Conservation (phyloP, 1,284 basidiomycete species). For the Pterula multifida region DNA sequence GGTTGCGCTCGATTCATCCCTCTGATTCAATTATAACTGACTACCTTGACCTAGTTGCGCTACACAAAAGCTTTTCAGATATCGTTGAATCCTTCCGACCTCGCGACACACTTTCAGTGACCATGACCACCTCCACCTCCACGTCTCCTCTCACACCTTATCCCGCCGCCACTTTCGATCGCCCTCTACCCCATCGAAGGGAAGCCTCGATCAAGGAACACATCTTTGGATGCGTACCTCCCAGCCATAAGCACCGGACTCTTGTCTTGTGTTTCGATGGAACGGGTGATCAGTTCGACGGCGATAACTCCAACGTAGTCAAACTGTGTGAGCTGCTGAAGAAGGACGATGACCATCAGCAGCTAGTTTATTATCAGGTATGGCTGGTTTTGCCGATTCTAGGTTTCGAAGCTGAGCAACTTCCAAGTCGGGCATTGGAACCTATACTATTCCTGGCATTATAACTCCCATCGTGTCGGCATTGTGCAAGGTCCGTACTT, state of each 20-base stretch:
- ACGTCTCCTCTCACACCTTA: no score
- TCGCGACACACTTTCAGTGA: no score
- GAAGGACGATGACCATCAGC: slow-evolving; percentile 29
- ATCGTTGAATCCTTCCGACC: no score
- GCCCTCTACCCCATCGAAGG: neutral
- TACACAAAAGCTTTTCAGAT: no score
- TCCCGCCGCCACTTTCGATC: neutral
- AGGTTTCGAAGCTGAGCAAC: neutral
- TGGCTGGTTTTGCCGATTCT: neutral
- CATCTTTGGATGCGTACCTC: slow-evolving; percentile 17
- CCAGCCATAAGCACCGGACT: slow-evolving; percentile 22
- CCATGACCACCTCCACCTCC: no score
- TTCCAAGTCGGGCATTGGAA: slow-evolving; percentile 28
- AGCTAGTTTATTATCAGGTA: slow-evolving; percentile 39
- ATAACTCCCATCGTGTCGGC: slow-evolving; percentile 1
- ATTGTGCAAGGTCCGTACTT: slow-evolving; percentile 14
- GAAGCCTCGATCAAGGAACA: neutral
- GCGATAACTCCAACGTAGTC: slow-evolving; percentile 25
- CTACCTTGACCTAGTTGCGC: no score
- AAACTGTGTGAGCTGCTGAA: slow-evolving; percentile 30
- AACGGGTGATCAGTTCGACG: slow-evolving; percentile 35
- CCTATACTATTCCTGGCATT: slow-evolving; percentile 18
- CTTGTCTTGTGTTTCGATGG: slow-evolving; percentile 44
- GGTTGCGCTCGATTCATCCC: no score
- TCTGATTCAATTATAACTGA: no score